A percentile compares a stretch with the other conserved stretches of the same genome.
phyloP scores from a whole-genome alignment of 352 stramenopile species.

The Globisporangium barbulae region DNA sequence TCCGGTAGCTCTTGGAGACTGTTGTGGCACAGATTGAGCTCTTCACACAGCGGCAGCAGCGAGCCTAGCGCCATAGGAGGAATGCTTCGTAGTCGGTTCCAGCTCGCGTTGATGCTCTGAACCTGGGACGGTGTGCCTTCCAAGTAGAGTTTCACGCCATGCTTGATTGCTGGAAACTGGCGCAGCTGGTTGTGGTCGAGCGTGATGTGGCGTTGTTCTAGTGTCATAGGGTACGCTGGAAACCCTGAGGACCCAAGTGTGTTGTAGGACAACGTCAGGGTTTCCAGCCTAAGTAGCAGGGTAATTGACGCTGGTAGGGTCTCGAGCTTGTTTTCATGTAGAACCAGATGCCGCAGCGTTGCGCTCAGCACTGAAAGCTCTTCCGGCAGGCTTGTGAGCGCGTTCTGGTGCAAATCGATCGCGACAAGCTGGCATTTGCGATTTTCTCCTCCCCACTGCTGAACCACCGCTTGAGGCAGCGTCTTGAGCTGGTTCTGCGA shows the following conservation, averaged over 20 bases:
- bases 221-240: constrained; percentile 24
- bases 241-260: constrained; percentile 15
- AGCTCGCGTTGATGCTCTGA: constrained; percentile 22
- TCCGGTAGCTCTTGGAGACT: constrained; percentile 36
- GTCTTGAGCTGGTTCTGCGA: constrained; percentile 34
- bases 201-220: constrained; percentile 14
- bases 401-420: constrained; percentile 43
- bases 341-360: constrained; percentile 26
- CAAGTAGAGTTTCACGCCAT: constrained; percentile 10
- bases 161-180: constrained; percentile 17
- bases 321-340: constrained; percentile 44
- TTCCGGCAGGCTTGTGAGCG: constrained; percentile 34
- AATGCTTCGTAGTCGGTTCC: constrained; percentile 30
- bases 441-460: constrained; percentile 23
- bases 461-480: constrained; percentile 7
- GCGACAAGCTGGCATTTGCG: constrained; percentile 17
- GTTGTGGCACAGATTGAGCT: constrained; percentile 51
- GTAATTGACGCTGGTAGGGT: constrained; percentile 25
- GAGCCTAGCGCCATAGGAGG: constrained; percentile 17
- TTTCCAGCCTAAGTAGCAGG: constrained; percentile 21
- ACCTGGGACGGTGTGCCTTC: constrained; percentile 22
- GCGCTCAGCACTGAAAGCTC: constrained; percentile 26
- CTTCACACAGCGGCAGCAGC: constrained; percentile 26
- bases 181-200: constrained; percentile 45
- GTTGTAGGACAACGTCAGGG: constrained; percentile 23